These are phyloP conservation scores for Metschnikowia aberdeeniae DNA, from an alignment of 805 yeast genomes.

Conservation along the genomic window DNA sequence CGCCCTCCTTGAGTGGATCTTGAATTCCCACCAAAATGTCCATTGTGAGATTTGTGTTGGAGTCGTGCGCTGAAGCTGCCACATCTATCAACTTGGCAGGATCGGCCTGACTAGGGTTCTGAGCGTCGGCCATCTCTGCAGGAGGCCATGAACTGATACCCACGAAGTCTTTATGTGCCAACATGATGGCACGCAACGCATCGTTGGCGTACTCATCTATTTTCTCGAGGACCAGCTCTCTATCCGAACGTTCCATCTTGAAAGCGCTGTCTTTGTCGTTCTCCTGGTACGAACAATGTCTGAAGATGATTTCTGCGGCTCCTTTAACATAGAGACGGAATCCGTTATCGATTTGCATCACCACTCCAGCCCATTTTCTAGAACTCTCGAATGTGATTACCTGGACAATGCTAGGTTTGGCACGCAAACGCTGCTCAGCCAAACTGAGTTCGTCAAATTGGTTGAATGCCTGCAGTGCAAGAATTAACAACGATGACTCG, in stretches of 20 bases:
- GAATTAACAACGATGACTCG: slow-evolving; percentile 77
- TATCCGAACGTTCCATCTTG: slow-evolving; percentile 26
- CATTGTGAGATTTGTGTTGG: slow-evolving; percentile 19
- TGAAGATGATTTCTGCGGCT: slow-evolving; percentile 85
- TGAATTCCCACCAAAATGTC: slow-evolving; percentile 85
- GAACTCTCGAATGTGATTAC: slow-evolving; percentile 87
- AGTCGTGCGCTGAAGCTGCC: slow-evolving; percentile 20
- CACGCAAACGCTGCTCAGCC: slow-evolving; percentile 32
- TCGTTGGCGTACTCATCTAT: slow-evolving; percentile 59
- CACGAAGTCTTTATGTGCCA: slow-evolving; percentile 72
- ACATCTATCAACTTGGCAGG: slow-evolving; percentile 28
- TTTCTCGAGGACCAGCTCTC: slow-evolving; percentile 30
- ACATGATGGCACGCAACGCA: slow-evolving; percentile 85
- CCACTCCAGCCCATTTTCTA: slow-evolving; percentile 88
- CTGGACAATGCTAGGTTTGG: slow-evolving; percentile 47
- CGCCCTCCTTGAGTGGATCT: slow-evolving; percentile 91
- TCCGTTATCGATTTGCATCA: slow-evolving; percentile 46
- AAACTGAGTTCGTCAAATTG: slow-evolving; percentile 42
- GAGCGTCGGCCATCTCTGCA: slow-evolving; percentile 30
- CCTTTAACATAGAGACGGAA: slow-evolving; percentile 79
- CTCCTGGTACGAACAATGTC: slow-evolving; percentile 46
- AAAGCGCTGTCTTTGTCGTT: slow-evolving; percentile 25
- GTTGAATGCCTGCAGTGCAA: slow-evolving; percentile 58
- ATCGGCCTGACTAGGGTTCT: slow-evolving; percentile 38
- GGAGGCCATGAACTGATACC: slow-evolving; percentile 65